phyloP scores from a whole-genome alignment of 495 filamentous ascomycete genomes.

The Stereocaulon alpinum region DNA sequence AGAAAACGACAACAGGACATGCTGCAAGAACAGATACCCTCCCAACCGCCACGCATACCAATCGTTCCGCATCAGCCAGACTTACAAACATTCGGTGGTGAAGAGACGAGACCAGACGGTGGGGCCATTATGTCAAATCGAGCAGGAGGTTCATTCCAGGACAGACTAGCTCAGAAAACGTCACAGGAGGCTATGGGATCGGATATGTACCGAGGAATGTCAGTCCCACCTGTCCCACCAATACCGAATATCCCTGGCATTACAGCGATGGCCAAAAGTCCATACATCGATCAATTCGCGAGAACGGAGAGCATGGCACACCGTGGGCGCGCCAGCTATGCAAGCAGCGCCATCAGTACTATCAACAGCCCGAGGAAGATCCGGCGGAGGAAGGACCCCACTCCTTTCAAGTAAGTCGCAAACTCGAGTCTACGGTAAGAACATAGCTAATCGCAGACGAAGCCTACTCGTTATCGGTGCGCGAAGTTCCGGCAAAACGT shows the following conservation, averaged over 20 bases:
- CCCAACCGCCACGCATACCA: conserved; percentile 69
- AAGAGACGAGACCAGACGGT: conserved; percentile 55
- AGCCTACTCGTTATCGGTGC: conserved; percentile 89
- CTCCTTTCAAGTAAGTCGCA: conserved; percentile 83
- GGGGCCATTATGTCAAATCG: conserved; percentile 51
- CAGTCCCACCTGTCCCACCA: conserved; percentile 24
- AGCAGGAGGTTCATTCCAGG: conserved; percentile 26
- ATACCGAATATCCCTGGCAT: conserved; percentile 42
- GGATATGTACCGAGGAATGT: conserved; percentile 23
- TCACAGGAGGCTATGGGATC: conserved; percentile 17
- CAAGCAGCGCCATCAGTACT: conserved; percentile 80
- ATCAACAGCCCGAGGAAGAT: conserved; percentile 91
- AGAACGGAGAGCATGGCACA: conserved; percentile 92
- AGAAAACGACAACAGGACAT: conserved; percentile 55
- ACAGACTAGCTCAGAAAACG: conserved; percentile 20
- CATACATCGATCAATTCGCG: conserved; percentile 61
- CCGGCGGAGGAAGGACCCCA: conserved; percentile 90
- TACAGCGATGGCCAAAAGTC: conserved; percentile 17
- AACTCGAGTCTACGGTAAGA: background rate
- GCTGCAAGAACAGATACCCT: conserved; percentile 52
- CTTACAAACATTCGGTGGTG: conserved; percentile 62
- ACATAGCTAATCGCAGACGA: background rate
- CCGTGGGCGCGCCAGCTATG: conserved; percentile 93
- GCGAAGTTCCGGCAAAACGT: conserved; percentile 85
- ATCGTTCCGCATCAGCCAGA: conserved; percentile 53